These are phyloP conservation scores for Vaccinium darrowii DNA, from an alignment of 148 eudicot genomes.

Conservation along the genomic window DNA sequence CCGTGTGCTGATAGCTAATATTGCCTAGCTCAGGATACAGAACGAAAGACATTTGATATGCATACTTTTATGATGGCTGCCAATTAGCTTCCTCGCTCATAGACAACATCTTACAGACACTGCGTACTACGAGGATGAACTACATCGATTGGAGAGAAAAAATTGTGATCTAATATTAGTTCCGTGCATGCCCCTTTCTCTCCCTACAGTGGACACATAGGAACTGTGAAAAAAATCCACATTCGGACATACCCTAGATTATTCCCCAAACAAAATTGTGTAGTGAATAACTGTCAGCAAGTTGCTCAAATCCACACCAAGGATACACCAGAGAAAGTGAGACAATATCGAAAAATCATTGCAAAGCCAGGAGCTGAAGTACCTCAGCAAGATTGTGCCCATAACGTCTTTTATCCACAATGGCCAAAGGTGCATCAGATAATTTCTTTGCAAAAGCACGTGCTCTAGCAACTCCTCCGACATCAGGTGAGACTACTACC, in stretches of 20 bases:
- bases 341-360: background rate
- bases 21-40: background rate
- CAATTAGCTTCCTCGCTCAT: background rate
- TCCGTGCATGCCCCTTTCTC: background rate
- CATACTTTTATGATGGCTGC: background rate
- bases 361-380: background rate
- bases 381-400: constrained; percentile 97
- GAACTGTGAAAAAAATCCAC: no score
- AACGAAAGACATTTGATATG: background rate
- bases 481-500: constrained; percentile 97
- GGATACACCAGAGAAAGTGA: background rate
- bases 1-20: background rate
- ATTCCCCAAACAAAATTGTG: background rate
- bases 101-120: background rate
- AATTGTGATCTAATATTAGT: background rate
- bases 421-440: constrained; percentile 96
- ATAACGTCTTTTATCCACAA: constrained; percentile 96
- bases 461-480: constrained; percentile 98
- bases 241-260: background rate
- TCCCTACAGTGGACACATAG: background rate
- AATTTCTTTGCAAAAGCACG: constrained; percentile 95
- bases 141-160: background rate
- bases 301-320: background rate
- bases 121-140: background rate
- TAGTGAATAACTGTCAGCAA: background rate